These are phyloP conservation scores for Eucalyptus guilfoylei DNA, from an alignment of 345 rosid species.

Conservation along the genomic window DNA sequence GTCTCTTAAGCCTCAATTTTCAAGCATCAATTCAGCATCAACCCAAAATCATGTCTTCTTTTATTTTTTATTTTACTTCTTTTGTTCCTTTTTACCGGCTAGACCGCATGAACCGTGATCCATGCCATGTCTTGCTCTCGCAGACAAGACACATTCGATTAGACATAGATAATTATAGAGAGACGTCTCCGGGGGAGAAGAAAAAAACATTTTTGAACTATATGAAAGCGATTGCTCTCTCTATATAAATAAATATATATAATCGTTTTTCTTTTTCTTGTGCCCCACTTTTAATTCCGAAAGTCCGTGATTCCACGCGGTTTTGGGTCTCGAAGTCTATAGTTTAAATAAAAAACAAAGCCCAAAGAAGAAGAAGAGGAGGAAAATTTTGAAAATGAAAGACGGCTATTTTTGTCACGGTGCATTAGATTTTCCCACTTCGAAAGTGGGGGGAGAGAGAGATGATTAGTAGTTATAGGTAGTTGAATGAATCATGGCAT, in stretches of 20 bases:
- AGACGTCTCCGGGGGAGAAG: neutral
- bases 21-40: neutral
- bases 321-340: neutral
- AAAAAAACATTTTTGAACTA: neutral
- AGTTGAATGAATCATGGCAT: neutral
- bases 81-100: neutral
- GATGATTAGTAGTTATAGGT: neutral
- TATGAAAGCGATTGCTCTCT: neutral
- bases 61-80: neutral
- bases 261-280: neutral
- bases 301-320: neutral
- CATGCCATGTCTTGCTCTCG: neutral
- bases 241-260: no score
- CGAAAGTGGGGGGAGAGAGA: neutral
- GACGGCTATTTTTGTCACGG: neutral
- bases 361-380: neutral
- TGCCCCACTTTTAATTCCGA: neutral
- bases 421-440: neutral
- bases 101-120: neutral
- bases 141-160: neutral
- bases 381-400: neutral
- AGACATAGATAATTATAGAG: neutral
- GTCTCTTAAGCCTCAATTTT: neutral
- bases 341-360: neutral
- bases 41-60: neutral